Base-by-base conservation (phyloP, 192 early-diverging fungal species). In the Backusella psychrophila region DNA sequence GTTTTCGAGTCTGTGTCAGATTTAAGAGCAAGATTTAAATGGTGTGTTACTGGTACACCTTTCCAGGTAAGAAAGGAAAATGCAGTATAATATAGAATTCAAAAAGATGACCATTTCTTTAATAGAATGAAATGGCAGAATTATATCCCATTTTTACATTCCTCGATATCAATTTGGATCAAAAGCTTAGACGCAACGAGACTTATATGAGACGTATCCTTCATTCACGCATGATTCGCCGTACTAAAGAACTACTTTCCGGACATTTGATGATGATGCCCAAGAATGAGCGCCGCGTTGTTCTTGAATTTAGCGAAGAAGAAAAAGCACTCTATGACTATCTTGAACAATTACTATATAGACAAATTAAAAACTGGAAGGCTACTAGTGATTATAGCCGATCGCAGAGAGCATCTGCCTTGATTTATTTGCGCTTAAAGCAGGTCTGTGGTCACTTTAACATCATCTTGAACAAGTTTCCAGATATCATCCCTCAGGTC, bases 281-380 rank as follows among this genome's bases (percentile, higher is more conserved):
- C 2, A 34, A 65, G 9, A 33, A 49, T 19, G 72, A 73, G 35
- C 41, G 8, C 6, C 77, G 77, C 1, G n/a, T 78, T 39, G 49
- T 34, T 26, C 42, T 78, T 38, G 65, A 73, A 38, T 78, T 78
- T 35, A 44, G 65, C 4, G 19, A 41, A 7, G 41, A 71, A 4
- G 77, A 78, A 78, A 42, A 71, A 14, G 77, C 77, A 33, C 39
- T 78, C 8, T 78, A 78, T 42, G 77, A 78, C 38, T 78, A 78
- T 42, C 38, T 78, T 17, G 77, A 78, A 49, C 41, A 19, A 14
- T 38, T 67, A 31, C 21, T 73, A 3, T 78, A 78, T 39, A 19
- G 34, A 19, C 56, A 78, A 53, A 49, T 73, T 7, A 52, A 23
- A 23, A n/a, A 2, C 5, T 38, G 23, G 21, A 67, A 44, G 7